Base-by-base conservation (phyloP, 768 basidiomycete genomes). In the Leccinum barrowsii region DNA sequence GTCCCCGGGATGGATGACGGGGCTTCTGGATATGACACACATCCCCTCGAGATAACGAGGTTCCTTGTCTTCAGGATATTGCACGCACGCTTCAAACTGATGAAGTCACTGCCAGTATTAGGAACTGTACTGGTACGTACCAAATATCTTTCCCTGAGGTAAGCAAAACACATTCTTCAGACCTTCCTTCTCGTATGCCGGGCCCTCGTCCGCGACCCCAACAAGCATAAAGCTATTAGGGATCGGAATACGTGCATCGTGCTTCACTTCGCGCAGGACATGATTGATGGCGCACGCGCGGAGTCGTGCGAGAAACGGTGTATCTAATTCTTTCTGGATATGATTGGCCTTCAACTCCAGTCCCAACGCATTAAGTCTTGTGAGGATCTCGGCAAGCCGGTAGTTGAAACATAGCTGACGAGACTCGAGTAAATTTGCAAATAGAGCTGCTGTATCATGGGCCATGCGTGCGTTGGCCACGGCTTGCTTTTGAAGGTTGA, bases 191-290 rank as follows among this genome's bases (percentile, higher is more conserved):
- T 67, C 68, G 60, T 90, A 89, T 0, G 85, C 82, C 0, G 85
- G 83, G 0, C 90, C 90, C 71, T 93, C 90, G 64, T 94, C 92
- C 3, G 90, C 87, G 8, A 94, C 81, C 1, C 93, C 92, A 11
- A 92, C 88, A 1, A 94, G 78, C 26, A 85, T 77, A 58, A 84
- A 84, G 59, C 85, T 85, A 1, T 84, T 74, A 0, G 85, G 85
- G 10, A 94, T 80, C 4, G 79, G 83, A 26, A 94, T 89, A 8
- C 90, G 78, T 0, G 92, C 92, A 40, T 78, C 75, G 63, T 90
- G 84, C 64, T 93, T 93, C 65, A 94, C 82, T 44, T 84, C 83
- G 5, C 90, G 80, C 42, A 94, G 72, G 11, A 88, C 81, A 59
- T 84, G 82, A 49, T 80, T 82, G 71, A 83, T 82, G 0, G 85